These are phyloP conservation scores for Populus hybrid DNA, from an alignment of 441 rosid species.

Conservation along the genomic window DNA sequence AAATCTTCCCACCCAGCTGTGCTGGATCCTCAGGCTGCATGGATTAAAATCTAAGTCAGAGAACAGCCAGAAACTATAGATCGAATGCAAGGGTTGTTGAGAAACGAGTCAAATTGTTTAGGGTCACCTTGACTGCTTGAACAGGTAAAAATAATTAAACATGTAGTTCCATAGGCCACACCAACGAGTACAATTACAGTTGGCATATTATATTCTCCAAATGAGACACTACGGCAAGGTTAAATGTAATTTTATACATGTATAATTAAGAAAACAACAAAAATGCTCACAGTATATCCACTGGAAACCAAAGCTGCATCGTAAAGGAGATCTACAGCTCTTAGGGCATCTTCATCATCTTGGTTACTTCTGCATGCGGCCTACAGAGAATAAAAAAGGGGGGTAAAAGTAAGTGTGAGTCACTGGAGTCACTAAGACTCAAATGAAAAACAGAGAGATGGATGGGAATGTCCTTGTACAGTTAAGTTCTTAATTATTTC, in stretches of 20 bases:
- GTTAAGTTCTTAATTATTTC: conserved; percentile 62
- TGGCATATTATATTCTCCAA: background rate
- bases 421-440: background rate
- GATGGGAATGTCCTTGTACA: conserved; percentile 28
- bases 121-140: background rate
- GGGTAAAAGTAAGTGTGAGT: background rate
- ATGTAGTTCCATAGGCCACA: background rate
- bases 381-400: conserved; percentile 32
- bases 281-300: conserved; percentile 72
- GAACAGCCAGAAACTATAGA: no score
- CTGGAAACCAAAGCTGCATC: conserved; percentile 89
- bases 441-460: background rate
- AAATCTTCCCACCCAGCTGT: conserved; percentile 89
- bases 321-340: conserved; percentile 81
- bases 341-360: conserved; percentile 67
- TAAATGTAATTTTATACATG: background rate
- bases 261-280: no score
- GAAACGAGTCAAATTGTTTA: background rate
- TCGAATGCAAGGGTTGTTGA: background rate
- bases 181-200: background rate
- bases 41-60: conserved; percentile 5
- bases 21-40: conserved; percentile 93
- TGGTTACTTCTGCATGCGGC: conserved; percentile 68
- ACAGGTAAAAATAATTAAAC: background rate
- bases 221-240: no score